phyloP scores from a whole-genome alignment of 148 eudicot genomes.

The Arbutus unedo region DNA sequence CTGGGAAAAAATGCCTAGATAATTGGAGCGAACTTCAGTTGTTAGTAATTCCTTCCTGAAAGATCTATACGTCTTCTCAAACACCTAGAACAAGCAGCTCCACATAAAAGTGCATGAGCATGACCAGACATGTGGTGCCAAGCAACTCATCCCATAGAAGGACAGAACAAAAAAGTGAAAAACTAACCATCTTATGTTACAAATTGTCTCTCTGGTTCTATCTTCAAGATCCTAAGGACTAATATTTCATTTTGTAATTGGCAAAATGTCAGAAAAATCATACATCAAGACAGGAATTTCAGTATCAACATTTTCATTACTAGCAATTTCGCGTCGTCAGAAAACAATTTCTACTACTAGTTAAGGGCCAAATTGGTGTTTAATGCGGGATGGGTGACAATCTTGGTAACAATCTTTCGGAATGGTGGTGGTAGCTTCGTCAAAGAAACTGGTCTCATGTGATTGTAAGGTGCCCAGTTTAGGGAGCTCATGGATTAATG shows the following conservation, averaged over 20 bases:
- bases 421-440: background rate
- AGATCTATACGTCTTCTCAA: background rate
- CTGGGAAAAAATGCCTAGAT: too few relatives aligned
- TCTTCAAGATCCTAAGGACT: background rate
- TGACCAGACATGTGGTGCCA: background rate
- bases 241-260: background rate
- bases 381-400: background rate
- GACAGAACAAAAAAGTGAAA: background rate
- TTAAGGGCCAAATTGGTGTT: background rate
- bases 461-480: background rate
- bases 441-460: background rate
- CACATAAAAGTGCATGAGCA: background rate
- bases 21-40: background rate
- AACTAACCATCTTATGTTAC: background rate
- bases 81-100: background rate
- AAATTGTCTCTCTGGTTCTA: background rate
- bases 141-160: background rate
- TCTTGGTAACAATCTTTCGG: background rate
- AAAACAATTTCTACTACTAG: background rate
- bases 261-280: background rate
- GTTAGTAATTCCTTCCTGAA: background rate
- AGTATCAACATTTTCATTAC: background rate
- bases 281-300: background rate
- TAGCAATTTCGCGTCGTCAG: background rate
- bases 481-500: slow-evolving; percentile 4